phyloP scores from a whole-genome alignment of 179 eudicot species.

The Silene coronaria region DNA sequence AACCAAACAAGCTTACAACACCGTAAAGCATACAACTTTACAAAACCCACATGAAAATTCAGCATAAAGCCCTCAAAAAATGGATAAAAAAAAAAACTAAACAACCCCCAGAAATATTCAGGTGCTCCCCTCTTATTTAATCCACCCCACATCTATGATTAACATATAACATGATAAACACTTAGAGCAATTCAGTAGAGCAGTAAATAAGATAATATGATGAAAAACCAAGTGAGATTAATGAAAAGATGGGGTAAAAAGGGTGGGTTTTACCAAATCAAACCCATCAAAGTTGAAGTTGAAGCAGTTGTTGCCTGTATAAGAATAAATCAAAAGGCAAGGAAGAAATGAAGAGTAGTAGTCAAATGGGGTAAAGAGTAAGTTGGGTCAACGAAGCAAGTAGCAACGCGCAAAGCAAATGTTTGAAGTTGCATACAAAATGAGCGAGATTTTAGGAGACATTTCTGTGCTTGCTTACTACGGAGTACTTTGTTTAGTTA shows the following conservation, averaged over 20 bases:
- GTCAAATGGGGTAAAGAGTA: not conserved
- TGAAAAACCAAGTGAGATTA: not conserved
- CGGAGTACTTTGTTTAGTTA: too few species aligned
- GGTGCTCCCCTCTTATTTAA: not conserved
- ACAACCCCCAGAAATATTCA: slow-evolving; percentile 4
- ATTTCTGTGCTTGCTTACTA: too few species aligned
- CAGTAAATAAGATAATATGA: not conserved
- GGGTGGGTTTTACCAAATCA: slow-evolving; percentile 2
- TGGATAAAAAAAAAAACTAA: slow-evolving; percentile 14
- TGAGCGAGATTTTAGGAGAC: too few species aligned
- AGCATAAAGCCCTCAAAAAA: not conserved
- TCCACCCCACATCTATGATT: not conserved
- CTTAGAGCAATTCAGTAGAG: not conserved
- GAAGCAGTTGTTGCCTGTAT: not conserved
- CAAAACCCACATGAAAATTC: slow-evolving; percentile 14
- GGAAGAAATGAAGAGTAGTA: not conserved
- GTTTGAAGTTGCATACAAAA: too few species aligned
- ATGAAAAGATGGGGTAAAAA: not conserved
- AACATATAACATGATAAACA: not conserved
- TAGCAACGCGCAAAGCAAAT: not conserved
- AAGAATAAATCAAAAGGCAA: not conserved
- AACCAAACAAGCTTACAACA: slow-evolving; percentile 9
- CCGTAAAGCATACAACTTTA: slow-evolving; percentile 4
- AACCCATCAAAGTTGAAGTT: not conserved
- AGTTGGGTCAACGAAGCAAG: not conserved